Conservation (phyloP, 1,284 basidiomycete species). For the Coriolopsis trogii region DNA sequence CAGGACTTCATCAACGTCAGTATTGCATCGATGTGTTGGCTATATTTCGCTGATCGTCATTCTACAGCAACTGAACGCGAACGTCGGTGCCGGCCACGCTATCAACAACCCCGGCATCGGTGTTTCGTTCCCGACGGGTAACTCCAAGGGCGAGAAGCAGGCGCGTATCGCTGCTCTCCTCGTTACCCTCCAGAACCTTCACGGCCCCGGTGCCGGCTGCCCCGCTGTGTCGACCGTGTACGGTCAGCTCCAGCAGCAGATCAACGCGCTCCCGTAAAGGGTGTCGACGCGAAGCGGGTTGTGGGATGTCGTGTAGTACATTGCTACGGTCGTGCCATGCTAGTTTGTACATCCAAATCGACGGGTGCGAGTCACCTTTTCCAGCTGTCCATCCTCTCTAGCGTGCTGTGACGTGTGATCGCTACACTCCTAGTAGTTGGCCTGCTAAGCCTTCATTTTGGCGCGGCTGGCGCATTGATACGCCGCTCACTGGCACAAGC, state of each 20-base stretch:
- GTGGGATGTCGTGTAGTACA: neutral
- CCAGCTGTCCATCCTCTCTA: constrained; percentile 18
- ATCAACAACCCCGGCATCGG: constrained; percentile 32
- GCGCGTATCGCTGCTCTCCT: constrained; percentile 30
- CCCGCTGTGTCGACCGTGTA: constrained; percentile 34
- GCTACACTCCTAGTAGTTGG: too few relatives aligned
- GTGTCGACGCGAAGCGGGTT: neutral
- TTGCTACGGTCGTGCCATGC: constrained; percentile 15
- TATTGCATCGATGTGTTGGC: neutral
- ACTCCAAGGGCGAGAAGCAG: constrained; percentile 29
- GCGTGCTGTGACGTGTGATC: neutral
- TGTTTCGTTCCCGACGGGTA: constrained; percentile 32
- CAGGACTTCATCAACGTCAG: constrained; percentile 50
- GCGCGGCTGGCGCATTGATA: too few relatives aligned
- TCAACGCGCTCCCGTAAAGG: constrained; percentile 23
- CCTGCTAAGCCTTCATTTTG: too few relatives aligned
- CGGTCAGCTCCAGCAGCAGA: constrained; percentile 34
- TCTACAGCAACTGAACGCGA: constrained; percentile 29
- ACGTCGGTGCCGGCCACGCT: constrained; percentile 32
- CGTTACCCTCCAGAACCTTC: constrained; percentile 37
- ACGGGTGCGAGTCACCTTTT: constrained; percentile 25
- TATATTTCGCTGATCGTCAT: neutral
- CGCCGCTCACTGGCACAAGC: too few relatives aligned
- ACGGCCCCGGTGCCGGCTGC: constrained; percentile 36
- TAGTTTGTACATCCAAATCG: constrained; percentile 19